Percentiles rank a stretch among this genome's conserved stretches.
These are phyloP conservation scores for Kodamaea lidongshanica DNA, from an alignment of 805 yeast species.

Conservation along the genomic window DNA sequence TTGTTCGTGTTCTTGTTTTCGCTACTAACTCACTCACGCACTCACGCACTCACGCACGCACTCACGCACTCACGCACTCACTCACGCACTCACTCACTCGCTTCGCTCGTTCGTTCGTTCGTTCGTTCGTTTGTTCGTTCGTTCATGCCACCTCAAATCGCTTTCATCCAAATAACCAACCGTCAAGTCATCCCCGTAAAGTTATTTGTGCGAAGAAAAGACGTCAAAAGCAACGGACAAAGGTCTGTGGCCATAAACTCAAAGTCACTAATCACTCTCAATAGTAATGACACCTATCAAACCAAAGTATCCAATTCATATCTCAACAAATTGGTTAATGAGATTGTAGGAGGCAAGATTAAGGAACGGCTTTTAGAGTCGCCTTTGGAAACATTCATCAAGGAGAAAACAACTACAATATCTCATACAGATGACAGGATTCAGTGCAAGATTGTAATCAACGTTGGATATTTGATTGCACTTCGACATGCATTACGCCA, in stretches of 20 bases:
- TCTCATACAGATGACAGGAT: conserved; percentile 6
- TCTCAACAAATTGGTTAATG: conserved; percentile 9
- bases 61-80: too few species aligned
- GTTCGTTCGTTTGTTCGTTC: too few species aligned
- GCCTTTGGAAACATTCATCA: conserved; percentile 7
- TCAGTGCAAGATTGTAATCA: conserved; percentile 7
- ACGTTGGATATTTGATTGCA: conserved; percentile 5
- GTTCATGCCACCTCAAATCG: conserved; percentile 14
- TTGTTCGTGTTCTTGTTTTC: too few species aligned
- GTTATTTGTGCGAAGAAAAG: conserved; percentile 8
- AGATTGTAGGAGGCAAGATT: conserved; percentile 5
- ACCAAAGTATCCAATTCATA: conserved; percentile 12
- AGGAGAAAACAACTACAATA: conserved; percentile 2
- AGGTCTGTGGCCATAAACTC: conserved; percentile 12
- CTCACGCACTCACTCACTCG: too few species aligned
- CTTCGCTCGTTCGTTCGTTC: too few species aligned
- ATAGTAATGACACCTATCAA: conserved; percentile 11
- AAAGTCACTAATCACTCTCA: conserved; percentile 11
- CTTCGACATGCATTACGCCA: conserved; percentile 4
- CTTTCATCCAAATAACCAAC: conserved; percentile 5
- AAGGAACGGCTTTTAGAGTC: conserved; percentile 6
- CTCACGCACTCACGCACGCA: too few species aligned
- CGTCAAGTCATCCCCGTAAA: conserved; percentile 10
- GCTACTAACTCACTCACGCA: too few species aligned
- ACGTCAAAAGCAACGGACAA: conserved; percentile 1